These are phyloP conservation scores for Nephelium lappaceum DNA, from an alignment of 345 rosid species.

Conservation along the genomic window DNA sequence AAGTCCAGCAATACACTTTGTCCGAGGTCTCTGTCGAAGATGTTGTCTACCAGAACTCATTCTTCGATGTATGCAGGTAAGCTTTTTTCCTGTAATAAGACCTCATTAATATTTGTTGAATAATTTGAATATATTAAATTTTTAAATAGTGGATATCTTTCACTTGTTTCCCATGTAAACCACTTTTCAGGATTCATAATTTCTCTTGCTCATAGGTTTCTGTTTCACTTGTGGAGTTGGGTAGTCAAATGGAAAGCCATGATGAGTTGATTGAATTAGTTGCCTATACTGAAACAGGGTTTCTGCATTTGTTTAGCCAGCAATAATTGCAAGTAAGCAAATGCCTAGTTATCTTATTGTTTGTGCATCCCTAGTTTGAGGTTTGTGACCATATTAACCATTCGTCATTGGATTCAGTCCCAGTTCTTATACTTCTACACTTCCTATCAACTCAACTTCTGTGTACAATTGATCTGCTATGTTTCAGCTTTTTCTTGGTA, in stretches of 20 bases:
- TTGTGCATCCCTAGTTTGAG: not conserved
- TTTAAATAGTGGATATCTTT: too few relatives aligned
- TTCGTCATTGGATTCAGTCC: not conserved
- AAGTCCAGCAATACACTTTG: too few relatives aligned
- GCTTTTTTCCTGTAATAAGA: too few relatives aligned
- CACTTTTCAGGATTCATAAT: too few relatives aligned
- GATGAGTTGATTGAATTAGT: constrained; percentile 87
- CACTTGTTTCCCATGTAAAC: too few relatives aligned
- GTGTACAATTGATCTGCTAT: not conserved
- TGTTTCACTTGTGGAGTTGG: constrained; percentile 69
- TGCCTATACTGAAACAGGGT: constrained; percentile 65
- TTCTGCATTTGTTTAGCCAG: constrained; percentile 80
- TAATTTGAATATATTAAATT: too few relatives aligned
- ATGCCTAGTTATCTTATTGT: too few relatives aligned
- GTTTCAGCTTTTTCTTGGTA: not conserved
- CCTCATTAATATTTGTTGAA: too few relatives aligned
- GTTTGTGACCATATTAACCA: too few relatives aligned
- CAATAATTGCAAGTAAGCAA: constrained; percentile 76
- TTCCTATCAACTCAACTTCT: not conserved
- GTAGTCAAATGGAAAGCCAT: constrained; percentile 66
- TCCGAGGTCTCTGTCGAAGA: too few relatives aligned
- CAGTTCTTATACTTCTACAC: not conserved
- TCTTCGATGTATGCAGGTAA: too few relatives aligned
- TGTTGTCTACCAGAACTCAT: too few relatives aligned
- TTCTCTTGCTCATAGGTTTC: constrained; percentile 58